Evolutionary conservation across 2,329 filamentous ascomycete genomes (phyloP).

Genomic region (Diaporthe batatas): DNA sequence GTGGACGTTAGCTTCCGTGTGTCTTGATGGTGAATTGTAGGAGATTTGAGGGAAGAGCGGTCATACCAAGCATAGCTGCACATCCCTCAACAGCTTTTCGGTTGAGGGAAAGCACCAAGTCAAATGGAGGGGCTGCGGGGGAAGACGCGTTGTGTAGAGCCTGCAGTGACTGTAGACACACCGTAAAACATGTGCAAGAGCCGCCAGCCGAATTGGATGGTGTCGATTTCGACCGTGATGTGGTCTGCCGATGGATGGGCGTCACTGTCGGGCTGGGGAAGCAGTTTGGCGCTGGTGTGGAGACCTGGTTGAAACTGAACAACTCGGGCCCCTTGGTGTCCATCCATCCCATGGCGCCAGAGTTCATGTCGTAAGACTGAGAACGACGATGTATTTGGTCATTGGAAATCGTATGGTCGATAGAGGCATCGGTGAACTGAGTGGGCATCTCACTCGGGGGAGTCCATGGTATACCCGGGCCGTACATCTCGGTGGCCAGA

Average conservation of each 20-base stretch:
- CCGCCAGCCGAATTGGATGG: conserved; percentile 45
- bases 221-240: conserved; percentile 49
- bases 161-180: conserved; percentile 61
- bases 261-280: conserved; percentile 57
- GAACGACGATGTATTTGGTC: conserved; percentile 49
- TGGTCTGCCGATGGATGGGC: conserved; percentile 51
- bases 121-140: conserved; percentile 56
- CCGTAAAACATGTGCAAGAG: conserved; percentile 61
- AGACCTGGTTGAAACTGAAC: conserved; percentile 51
- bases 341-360: conserved; percentile 49
- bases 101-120: conserved; percentile 60
- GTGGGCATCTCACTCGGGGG: conserved; percentile 53
- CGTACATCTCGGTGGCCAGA: conserved; percentile 52
- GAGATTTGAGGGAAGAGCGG: too few relatives aligned
- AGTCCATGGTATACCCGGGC: conserved; percentile 55
- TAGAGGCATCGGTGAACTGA: conserved; percentile 51
- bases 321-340: conserved; percentile 51
- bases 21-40: background rate
- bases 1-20: background rate
- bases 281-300: conserved; percentile 53
- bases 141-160: conserved; percentile 60
- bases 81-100: conserved; percentile 64
- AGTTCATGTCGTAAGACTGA: conserved; percentile 54
- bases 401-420: conserved; percentile 48
- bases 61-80: conserved; percentile 56